Percentiles rank a stretch among this genome's conserved stretches.
Conservation (phyloP, 768 basidiomycete genomes). For the Daedalea quercina region DNA sequence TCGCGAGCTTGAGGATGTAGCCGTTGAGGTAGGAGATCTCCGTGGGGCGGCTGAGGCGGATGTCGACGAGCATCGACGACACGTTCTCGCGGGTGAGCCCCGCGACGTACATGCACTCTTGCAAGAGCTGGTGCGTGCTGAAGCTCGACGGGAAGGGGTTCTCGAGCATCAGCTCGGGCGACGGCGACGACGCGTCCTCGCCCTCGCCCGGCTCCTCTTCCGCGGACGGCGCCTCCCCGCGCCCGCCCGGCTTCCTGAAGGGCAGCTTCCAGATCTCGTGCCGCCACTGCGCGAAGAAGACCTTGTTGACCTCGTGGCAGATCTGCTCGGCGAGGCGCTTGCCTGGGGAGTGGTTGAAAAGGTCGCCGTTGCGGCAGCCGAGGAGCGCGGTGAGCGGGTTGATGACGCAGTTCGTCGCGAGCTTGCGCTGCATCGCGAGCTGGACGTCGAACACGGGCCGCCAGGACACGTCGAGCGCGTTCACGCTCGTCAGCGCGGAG, state of each 20-base stretch:
- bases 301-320: conserved; percentile 64
- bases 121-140: conserved; percentile 36
- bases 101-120: conserved; percentile 55
- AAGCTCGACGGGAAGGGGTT: conserved; percentile 43
- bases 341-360: conserved; percentile 44
- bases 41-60: conserved; percentile 52
- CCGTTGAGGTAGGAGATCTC: conserved; percentile 85
- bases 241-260: conserved; percentile 17
- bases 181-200: conserved; percentile 4
- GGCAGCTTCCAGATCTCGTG: conserved; percentile 16
- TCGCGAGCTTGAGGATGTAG: conserved; percentile 62
- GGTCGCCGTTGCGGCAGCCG: conserved; percentile 72
- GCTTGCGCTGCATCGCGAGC: conserved; percentile 65
- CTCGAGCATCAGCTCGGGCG: conserved; percentile 8
- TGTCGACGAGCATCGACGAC: conserved; percentile 77
- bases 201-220: conserved; percentile 15
- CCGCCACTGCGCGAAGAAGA: conserved; percentile 49
- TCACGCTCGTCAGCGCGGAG: conserved; percentile 49
- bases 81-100: conserved; percentile 55
- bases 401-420: conserved; percentile 76
- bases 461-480: conserved; percentile 56
- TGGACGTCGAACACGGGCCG: conserved; percentile 61
- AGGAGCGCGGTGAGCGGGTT: conserved; percentile 84
- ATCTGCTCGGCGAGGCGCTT: conserved; percentile 41
- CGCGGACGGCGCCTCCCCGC: conserved; percentile 6